These are phyloP conservation scores for Pelargonium myrrhifolium DNA, from an alignment of 441 rosid genomes.

Conservation along the genomic window DNA sequence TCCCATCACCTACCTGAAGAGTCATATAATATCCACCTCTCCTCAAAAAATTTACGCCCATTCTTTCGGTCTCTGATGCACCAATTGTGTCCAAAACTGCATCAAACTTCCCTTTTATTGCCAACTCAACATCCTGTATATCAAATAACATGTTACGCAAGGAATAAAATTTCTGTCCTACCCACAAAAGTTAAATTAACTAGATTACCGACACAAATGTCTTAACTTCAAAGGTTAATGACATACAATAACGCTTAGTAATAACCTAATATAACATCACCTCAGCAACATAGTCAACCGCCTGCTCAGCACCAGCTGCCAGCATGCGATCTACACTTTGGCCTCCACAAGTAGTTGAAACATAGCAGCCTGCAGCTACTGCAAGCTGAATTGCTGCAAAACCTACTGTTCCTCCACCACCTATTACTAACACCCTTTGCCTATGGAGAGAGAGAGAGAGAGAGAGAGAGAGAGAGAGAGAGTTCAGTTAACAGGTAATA, in stretches of 20 bases:
- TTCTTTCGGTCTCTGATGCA: constrained; percentile 72
- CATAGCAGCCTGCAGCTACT: constrained; percentile 66
- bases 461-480: constrained; percentile 16
- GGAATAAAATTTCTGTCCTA: not conserved
- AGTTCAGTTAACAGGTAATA: constrained; percentile 3
- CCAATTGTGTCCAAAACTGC: constrained; percentile 96
- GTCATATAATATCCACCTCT: constrained; percentile 94
- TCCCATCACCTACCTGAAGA: constrained; percentile 51
- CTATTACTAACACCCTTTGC: constrained; percentile 71
- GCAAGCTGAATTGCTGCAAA: constrained; percentile 86
- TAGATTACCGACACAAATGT: not conserved
- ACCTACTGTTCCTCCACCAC: constrained; percentile 97
- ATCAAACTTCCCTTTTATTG: constrained; percentile 75
- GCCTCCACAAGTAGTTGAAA: constrained; percentile 71
- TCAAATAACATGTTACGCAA: constrained; percentile 8
- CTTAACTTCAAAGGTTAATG: constrained; percentile 5
- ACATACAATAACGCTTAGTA: constrained; percentile 3
- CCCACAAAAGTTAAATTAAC: not conserved
- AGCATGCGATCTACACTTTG: constrained; percentile 50
- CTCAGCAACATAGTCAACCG: constrained; percentile 76
- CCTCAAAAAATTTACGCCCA: constrained; percentile 62
- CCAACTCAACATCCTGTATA: constrained; percentile 67
- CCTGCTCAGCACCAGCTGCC: constrained; percentile 82
- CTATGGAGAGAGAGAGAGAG: constrained; percentile 29
- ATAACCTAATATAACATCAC: constrained; percentile 29